These are phyloP conservation scores for Candida awuae DNA, from an alignment of 805 yeast species.

Conservation along the genomic window DNA sequence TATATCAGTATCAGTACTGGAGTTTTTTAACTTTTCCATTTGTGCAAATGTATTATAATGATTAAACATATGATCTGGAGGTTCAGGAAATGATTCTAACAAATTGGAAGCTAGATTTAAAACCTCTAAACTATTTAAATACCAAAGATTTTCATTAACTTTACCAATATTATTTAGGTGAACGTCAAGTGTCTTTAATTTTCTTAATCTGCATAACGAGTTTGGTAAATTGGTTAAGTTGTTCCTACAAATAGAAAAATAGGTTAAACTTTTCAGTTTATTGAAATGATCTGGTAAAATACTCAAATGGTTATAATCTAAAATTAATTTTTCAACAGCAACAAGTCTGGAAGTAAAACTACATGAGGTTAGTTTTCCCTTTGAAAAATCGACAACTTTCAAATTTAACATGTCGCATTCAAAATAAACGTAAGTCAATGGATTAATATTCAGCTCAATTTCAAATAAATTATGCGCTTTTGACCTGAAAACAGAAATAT, in stretches of 20 bases:
- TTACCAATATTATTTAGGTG: constrained; percentile 76
- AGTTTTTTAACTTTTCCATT: neutral
- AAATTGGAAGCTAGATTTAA: constrained; percentile 72
- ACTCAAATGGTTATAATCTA: constrained; percentile 78
- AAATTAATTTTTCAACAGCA: constrained; percentile 59
- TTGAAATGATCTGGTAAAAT: constrained; percentile 66
- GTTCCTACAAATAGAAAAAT: constrained; percentile 66
- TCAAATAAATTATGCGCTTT: constrained; percentile 55
- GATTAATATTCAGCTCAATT: constrained; percentile 73
- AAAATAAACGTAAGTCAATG: constrained; percentile 62
- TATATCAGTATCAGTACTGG: constrained; percentile 1
- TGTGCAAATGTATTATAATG: neutral
- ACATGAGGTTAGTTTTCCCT: constrained; percentile 73
- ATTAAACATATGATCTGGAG: constrained; percentile 27
- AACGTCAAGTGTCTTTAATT: constrained; percentile 61
- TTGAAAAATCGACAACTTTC: constrained; percentile 66
- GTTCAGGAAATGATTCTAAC: constrained; percentile 51
- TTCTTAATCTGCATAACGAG: constrained; percentile 50
- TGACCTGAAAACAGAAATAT: constrained; percentile 61
- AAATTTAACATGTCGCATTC: constrained; percentile 47
- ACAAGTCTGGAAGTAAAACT: constrained; percentile 59
- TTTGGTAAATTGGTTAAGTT: constrained; percentile 65
- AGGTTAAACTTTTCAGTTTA: constrained; percentile 47
- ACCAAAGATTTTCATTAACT: constrained; percentile 63
- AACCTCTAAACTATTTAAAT: constrained; percentile 43